Evolutionary conservation across 108 stramenopile genomes (phyloP).

Genomic region (Chaetoceros tenuissimus): DNA sequence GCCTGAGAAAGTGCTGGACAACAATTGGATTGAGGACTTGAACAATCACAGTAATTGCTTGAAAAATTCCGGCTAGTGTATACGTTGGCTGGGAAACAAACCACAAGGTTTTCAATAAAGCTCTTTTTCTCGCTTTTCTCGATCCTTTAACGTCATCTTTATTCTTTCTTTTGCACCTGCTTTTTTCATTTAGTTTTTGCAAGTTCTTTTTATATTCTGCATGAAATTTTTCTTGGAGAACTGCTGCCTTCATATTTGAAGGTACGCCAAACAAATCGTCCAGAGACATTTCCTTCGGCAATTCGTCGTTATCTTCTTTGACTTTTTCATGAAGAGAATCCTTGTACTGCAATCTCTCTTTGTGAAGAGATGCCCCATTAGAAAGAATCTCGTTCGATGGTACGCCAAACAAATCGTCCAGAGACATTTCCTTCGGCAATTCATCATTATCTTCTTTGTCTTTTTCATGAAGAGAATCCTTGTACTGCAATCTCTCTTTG

Average conservation of each 20-base stretch:
- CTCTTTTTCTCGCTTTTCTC: not conserved
- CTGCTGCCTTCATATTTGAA: conserved; percentile 5
- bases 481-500: not conserved
- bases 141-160: not conserved
- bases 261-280: conserved; percentile 5
- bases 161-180: not conserved
- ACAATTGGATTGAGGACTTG: conserved; percentile 62
- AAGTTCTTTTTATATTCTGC: conserved; percentile 9
- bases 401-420: not conserved
- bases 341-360: not conserved
- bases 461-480: not conserved
- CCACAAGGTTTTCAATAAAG: conserved; percentile 46
- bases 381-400: conserved; percentile 5
- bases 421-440: not conserved
- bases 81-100: conserved; percentile 36
- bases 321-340: not conserved
- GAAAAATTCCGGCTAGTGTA: conserved; percentile 60
- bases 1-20: conserved; percentile 50
- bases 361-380: not conserved
- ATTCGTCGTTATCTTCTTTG: conserved; percentile 1
- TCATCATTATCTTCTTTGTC: conserved; percentile 2
- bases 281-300: not conserved
- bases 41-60: conserved; percentile 54
- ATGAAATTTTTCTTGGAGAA: conserved; percentile 9
- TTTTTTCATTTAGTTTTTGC: conserved; percentile 2